phyloP scores from a whole-genome alignment of 148 eudicot genomes.

The Spergularia bocconei region DNA sequence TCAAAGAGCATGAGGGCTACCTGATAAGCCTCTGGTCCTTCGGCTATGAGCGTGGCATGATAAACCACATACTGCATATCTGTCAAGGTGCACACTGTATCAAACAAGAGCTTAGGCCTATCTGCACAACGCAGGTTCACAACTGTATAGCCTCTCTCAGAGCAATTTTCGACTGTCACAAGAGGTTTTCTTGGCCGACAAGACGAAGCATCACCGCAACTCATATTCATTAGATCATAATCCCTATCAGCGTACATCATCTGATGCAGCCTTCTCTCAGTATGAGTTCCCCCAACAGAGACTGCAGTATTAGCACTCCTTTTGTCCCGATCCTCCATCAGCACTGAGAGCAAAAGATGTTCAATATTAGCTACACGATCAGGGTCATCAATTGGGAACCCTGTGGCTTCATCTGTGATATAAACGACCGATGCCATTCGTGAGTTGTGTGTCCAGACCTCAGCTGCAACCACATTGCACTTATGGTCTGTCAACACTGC shows the following conservation, averaged over 20 bases:
- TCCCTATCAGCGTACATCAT: constrained; percentile 93
- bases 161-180: constrained; percentile 66
- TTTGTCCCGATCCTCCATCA: constrained; percentile 63
- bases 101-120: constrained; percentile 82
- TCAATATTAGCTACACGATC: constrained; percentile 66
- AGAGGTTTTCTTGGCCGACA: constrained; percentile 40
- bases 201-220: constrained; percentile 20
- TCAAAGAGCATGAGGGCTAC: constrained; percentile 27
- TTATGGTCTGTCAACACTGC: constrained; percentile 71
- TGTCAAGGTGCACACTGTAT: constrained; percentile 74
- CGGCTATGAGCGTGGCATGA: constrained; percentile 74
- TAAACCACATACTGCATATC: constrained; percentile 93
- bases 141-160: constrained; percentile 71
- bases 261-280: constrained; percentile 84
- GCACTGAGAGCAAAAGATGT: constrained; percentile 60
- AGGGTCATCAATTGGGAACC: constrained; percentile 56
- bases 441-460: constrained; percentile 93
- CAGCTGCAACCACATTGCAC: constrained; percentile 79
- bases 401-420: constrained; percentile 61
- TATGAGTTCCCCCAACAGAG: constrained; percentile 66
- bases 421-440: constrained; percentile 86
- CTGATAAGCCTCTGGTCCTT: constrained; percentile 85
- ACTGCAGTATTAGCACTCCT: constrained; percentile 70
- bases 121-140: constrained; percentile 68
- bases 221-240: constrained; percentile 44